Conservation (phyloP, 257 asterid genomes). For the Solanum neorickii region DNA sequence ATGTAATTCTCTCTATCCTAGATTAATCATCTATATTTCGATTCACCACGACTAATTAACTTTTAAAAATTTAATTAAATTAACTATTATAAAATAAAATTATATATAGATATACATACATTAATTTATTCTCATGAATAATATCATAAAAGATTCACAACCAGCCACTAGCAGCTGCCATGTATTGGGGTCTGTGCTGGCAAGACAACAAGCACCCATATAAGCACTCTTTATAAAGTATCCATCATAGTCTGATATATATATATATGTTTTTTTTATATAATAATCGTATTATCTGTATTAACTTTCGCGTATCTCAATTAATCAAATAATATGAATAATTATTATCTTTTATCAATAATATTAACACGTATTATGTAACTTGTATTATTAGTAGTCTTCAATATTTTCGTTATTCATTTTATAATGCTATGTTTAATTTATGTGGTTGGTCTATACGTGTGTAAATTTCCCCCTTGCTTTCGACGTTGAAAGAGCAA, state of each 20-base stretch:
- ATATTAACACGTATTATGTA: too few species aligned
- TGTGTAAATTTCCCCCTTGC: too few species aligned
- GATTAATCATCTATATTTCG: neutral
- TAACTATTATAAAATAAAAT: neutral
- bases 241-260: neutral
- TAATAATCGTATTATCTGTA: too few species aligned
- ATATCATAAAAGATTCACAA: neutral
- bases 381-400: too few species aligned
- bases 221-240: neutral
- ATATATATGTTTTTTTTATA: too few species aligned
- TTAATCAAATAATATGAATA: too few species aligned
- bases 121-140: neutral
- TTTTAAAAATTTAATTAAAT: neutral
- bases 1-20: neutral
- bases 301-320: too few species aligned
- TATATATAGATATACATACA: neutral
- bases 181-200: neutral
- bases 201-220: neutral
- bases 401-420: fast-evolving
- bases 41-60: neutral
- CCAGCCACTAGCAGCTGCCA: neutral
- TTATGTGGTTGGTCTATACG: neutral
- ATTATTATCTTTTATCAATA: too few species aligned
- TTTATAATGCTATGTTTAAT: too few species aligned
- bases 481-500: too few species aligned